Percentiles rank a stretch among this genome's conserved stretches.
Evolutionary conservation across 345 rosid genomes (phyloP).

Genomic region (Conringia planisiliqua): DNA sequence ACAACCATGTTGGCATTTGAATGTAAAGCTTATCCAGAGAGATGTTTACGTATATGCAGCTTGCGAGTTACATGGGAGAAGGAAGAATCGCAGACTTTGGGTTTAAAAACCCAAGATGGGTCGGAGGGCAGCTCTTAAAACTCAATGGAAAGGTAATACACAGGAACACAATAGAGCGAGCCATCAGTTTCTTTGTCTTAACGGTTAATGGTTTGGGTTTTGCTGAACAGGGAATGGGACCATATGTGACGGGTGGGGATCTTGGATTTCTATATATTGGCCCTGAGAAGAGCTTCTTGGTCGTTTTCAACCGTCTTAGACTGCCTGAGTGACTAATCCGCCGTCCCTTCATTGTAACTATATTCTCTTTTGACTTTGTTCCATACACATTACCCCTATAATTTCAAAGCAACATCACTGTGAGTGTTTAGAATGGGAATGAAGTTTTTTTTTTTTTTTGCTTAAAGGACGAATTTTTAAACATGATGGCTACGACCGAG

Average conservation of each 20-base stretch:
- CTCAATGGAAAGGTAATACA: conserved; percentile 74
- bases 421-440: neutral
- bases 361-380: neutral
- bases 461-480: neutral
- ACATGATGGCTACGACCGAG: neutral
- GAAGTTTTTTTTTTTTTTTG: neutral
- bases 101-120: conserved; percentile 80
- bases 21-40: neutral
- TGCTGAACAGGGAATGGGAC: conserved; percentile 64
- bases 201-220: neutral
- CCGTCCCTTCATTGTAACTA: neutral
- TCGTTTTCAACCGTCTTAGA: conserved; percentile 78
- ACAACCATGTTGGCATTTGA: neutral
- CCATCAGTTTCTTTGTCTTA: neutral
- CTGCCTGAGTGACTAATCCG: conserved; percentile 53
- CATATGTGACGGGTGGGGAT: conserved; percentile 78
- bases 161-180: neutral
- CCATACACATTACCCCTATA: neutral
- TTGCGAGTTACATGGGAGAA: conserved; percentile 79
- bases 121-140: conserved; percentile 84
- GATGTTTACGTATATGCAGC: conserved; percentile 40
- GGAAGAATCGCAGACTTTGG: conserved; percentile 91
- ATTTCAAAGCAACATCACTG: neutral
- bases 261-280: conserved; percentile 82
- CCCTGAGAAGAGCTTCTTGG: conserved; percentile 89